Evolutionary conservation across 2,329 filamentous ascomycete genomes (phyloP), one percentile per base, ranked within the genome.

Genomic region (Aspergillus sp.): DNA sequence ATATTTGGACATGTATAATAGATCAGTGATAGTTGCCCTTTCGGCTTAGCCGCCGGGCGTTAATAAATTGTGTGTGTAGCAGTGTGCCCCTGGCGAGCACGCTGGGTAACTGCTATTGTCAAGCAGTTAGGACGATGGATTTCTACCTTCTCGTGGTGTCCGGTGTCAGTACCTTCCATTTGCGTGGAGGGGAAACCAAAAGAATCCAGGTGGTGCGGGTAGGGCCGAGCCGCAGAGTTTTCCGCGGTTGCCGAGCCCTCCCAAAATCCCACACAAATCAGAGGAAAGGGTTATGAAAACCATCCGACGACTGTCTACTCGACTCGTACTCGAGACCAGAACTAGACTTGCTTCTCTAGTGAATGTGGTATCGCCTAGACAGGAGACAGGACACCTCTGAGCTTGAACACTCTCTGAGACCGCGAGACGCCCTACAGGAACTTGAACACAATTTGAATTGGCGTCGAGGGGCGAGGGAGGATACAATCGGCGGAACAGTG

Each of bases 61-160:
- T n/a, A n/a, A n/a, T n/a, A n/a, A n/a, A n/a, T n/a, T n/a, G n/a
- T n/a, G n/a, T n/a, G n/a, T n/a, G n/a, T n/a, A n/a, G n/a, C n/a
- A n/a, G n/a, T n/a, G n/a, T n/a, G 31, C 31, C 31, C 31, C 31
- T 32, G 31, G 31, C 31, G 31, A 32, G 31, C 31, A 32, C 32
- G 32, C 32, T 39, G 32, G 32, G 32, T 39, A 16, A 39, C 4
- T 39, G 32, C 32, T 39, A 39, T 39, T 39, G 32, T 39, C 32
- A 58, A 54, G 53, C 56, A 58, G 53, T 49, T 61, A 58, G 59
- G 56, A 61, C 56, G 56, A 61, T 61, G 45, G 52, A 56, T 58
- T 49, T 56, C 50, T 61, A 54, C 59, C 56, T 61, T 61, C 59
- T 61, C 59, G 59, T 54, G 53, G 56, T 61, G 59, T 61, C 56